Evolutionary conservation across 345 rosid genomes (phyloP), one percentile per base, ranked within the genome.

Genomic region (Salix viminalis): DNA sequence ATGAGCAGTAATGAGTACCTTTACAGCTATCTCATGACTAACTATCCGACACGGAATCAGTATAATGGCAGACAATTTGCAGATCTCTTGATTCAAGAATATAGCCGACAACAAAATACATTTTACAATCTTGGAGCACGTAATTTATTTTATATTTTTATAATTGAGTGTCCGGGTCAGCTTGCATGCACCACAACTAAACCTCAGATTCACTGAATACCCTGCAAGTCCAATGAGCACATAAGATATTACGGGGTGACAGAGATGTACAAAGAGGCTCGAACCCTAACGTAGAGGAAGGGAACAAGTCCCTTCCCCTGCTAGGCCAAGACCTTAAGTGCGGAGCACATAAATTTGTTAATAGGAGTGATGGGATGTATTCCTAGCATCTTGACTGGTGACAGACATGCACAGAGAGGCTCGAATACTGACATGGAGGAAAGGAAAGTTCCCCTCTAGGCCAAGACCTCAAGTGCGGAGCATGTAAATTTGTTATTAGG

Each of bases 1-100:
- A 92, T 96, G 98, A 97, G 98, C 71, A 96, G 98, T 86, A 96
- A 96, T 79, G 99, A 96, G 85, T 96, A 96, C 81, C 90, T 93
- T 69, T 91, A 96, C 83, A 96, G 92, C 75, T 96, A 92, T 78
- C 94, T 96, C 72, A 92, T 96, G 99, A 98, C 99, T 15, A 93
- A 96, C 82, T 96, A 88, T 70, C 88, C 86, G 10, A 93, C 99
- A 7, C 69, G 81, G 56, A 92, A 84, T 69, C 93, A 89, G 67
- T 96, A 84, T 80, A 86, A 93, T 69, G 90, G 82, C 7, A 93
- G 81, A 23, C 98, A 96, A 72, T 96, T 64, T 67, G 96, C 97
- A 2, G 86, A 89, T 77, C 90, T 88, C 23, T 85, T 96, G 83
- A 94, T 87, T 78, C 88, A 85, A 46, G 85, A 89, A n/a, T 96